Evolutionary conservation across 1,139 yeast species (phyloP).

Genomic region (Magnusiomyces suaveolens): DNA sequence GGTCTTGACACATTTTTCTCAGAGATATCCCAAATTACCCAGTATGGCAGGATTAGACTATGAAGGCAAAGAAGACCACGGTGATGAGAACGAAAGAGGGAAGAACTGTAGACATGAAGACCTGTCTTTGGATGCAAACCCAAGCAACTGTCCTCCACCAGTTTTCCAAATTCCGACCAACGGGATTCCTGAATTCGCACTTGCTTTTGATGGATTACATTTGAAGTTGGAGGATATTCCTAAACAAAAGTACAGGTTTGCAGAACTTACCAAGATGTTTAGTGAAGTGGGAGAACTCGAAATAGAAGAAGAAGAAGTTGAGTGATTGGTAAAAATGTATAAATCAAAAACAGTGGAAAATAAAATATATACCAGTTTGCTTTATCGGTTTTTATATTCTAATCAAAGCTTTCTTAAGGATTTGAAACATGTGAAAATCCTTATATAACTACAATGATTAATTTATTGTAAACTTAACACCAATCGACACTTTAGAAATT

Average conservation of each 20-base stretch:
- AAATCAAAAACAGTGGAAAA: not conserved
- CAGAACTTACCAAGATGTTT: slow-evolving; percentile 25
- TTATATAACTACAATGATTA: not conserved
- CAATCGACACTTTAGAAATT: no score
- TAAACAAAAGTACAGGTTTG: slow-evolving; percentile 26
- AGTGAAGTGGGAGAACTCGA: slow-evolving; percentile 19
- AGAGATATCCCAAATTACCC: slow-evolving; percentile 26
- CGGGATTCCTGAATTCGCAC: slow-evolving; percentile 25
- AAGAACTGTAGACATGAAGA: not conserved
- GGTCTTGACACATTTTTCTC: slow-evolving; percentile 87
- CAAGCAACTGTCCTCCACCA: not conserved
- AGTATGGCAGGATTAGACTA: not conserved
- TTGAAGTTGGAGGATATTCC: slow-evolving; percentile 37
- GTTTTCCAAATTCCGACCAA: slow-evolving; percentile 13
- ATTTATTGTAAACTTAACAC: not conserved
- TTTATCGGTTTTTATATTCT: not conserved
- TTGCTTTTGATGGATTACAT: slow-evolving; percentile 58
- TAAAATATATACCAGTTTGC: not conserved
- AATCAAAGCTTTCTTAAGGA: no score
- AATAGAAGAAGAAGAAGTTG: slow-evolving; percentile 1
- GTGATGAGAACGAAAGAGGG: not conserved
- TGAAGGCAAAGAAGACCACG: not conserved
- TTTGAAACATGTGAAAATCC: no score
- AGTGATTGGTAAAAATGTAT: not conserved
- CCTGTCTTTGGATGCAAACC: not conserved